These are phyloP conservation scores for Arachnopeziza araneosa DNA, from an alignment of 2,329 filamentous ascomycete genomes.

Conservation along the genomic window DNA sequence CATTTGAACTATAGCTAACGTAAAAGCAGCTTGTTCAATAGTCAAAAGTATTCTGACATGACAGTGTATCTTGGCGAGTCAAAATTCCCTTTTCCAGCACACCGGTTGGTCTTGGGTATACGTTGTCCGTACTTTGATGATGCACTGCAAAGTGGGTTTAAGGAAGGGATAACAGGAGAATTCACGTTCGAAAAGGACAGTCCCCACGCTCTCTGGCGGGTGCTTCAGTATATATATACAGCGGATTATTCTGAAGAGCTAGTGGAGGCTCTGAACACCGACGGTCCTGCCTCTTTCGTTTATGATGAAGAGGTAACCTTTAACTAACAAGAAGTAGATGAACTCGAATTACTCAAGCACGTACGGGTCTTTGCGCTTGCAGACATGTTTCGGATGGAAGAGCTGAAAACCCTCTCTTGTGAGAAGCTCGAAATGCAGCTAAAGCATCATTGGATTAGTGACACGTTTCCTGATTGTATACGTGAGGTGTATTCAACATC, in stretches of 20 bases:
- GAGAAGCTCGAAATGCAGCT: constrained; percentile 11
- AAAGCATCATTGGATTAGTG: constrained; percentile 14
- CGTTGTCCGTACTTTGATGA: constrained; percentile 15
- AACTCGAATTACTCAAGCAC: constrained; percentile 14
- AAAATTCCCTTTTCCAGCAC: constrained; percentile 12
- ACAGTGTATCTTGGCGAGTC: constrained; percentile 13
- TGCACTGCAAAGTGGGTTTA: constrained; percentile 14
- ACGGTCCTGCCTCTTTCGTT: constrained; percentile 10
- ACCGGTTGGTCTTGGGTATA: constrained; percentile 11
- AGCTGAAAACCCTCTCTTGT: constrained; percentile 9
- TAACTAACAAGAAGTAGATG: constrained; percentile 13
- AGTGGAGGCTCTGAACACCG: constrained; percentile 5
- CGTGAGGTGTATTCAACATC: constrained; percentile 12
- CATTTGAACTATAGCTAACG: too few relatives aligned
- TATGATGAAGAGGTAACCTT: too few relatives aligned
- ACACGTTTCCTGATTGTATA: constrained; percentile 14
- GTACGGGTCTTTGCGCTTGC: constrained; percentile 13
- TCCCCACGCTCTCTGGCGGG: constrained; percentile 15
- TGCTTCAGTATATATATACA: constrained; percentile 19
- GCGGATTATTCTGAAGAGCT: constrained; percentile 16
- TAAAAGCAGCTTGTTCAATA: too few relatives aligned
- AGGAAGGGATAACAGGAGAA: constrained; percentile 14
- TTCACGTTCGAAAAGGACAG: constrained; percentile 16
- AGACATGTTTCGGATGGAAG: constrained; percentile 13
- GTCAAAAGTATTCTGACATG: constrained; percentile 8